These are phyloP conservation scores for Daedaleopsis nitida DNA, from an alignment of 768 basidiomycete species.

Conservation along the genomic window DNA sequence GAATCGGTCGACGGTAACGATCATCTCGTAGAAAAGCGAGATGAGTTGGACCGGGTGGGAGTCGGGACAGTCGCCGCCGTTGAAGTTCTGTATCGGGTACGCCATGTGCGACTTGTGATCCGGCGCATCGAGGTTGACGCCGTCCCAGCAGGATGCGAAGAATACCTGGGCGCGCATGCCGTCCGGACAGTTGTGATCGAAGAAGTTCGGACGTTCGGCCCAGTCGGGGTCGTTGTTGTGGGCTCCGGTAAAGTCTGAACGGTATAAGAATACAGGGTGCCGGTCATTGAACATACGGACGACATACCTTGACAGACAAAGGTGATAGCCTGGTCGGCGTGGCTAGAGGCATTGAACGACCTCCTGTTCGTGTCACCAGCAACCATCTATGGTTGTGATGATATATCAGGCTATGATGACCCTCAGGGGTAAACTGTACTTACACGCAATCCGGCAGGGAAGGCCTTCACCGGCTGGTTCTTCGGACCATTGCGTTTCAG, in stretches of 20 bases:
- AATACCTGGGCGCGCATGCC: slow-evolving; percentile 34
- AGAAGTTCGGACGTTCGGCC: slow-evolving; percentile 19
- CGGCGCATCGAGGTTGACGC: slow-evolving; percentile 37
- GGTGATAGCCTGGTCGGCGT: slow-evolving; percentile 36
- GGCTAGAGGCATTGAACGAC: slow-evolving; percentile 34
- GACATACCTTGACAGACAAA: slow-evolving; percentile 31
- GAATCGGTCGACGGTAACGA: slow-evolving; percentile 16
- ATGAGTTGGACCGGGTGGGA: slow-evolving; percentile 28
- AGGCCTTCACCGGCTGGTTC: slow-evolving; percentile 23
- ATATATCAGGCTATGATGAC: no score
- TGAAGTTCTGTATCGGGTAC: slow-evolving; percentile 31
- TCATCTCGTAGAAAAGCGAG: slow-evolving; percentile 29
- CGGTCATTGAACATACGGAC: neutral
- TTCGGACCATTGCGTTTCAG: slow-evolving; percentile 23
- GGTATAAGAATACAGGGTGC: neutral
- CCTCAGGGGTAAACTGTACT: neutral
- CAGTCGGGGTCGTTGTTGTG: slow-evolving; percentile 23
- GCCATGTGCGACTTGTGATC: slow-evolving; percentile 44
- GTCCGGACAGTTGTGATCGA: slow-evolving; percentile 25
- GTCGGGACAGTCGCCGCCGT: slow-evolving; percentile 26
- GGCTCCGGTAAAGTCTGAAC: slow-evolving; percentile 18
- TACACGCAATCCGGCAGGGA: slow-evolving; percentile 27
- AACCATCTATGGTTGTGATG: slow-evolving; percentile 23
- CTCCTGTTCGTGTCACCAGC: slow-evolving; percentile 32
- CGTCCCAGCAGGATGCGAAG: slow-evolving; percentile 43